phyloP scores from a whole-genome alignment of 306 rosid species.

The Dryas octopetala region DNA sequence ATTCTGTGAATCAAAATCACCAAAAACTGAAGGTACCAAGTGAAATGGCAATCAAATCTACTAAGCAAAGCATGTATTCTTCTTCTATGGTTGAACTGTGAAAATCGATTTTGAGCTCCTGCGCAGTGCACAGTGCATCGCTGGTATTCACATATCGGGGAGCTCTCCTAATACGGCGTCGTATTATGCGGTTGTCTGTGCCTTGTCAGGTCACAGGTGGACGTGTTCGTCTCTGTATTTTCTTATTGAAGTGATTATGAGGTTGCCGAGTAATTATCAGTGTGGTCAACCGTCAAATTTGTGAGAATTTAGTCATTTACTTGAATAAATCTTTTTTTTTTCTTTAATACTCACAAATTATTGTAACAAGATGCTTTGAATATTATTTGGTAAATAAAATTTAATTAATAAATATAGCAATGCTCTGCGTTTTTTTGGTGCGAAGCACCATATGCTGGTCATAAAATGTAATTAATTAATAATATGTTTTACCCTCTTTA shows the following conservation, averaged over 20 bases:
- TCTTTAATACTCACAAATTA: too few species aligned
- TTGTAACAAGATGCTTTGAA: too few species aligned
- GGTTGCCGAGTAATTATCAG: background rate
- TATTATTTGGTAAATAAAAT: too few species aligned
- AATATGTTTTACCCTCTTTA: too few species aligned
- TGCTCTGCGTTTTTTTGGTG: too few species aligned
- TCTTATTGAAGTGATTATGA: background rate
- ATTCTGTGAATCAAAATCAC: slow-evolving; percentile 6
- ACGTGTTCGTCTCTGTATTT: background rate
- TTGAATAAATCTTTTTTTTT: too few species aligned
- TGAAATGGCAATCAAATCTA: background rate
- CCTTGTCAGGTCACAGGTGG: background rate
- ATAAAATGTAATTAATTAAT: too few species aligned
- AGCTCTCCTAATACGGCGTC: background rate
- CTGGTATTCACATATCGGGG: background rate
- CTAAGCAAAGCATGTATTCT: background rate
- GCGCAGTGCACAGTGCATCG: background rate
- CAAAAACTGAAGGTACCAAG: background rate
- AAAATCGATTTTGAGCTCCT: background rate
- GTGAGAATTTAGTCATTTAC: too few species aligned
- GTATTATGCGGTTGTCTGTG: background rate
- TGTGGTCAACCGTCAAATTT: too few species aligned
- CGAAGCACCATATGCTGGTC: too few species aligned
- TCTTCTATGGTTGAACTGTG: background rate
- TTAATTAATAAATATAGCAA: too few species aligned